phyloP scores from a whole-genome alignment of 2,329 filamentous ascomycete genomes.

The Fusarium sp. region DNA sequence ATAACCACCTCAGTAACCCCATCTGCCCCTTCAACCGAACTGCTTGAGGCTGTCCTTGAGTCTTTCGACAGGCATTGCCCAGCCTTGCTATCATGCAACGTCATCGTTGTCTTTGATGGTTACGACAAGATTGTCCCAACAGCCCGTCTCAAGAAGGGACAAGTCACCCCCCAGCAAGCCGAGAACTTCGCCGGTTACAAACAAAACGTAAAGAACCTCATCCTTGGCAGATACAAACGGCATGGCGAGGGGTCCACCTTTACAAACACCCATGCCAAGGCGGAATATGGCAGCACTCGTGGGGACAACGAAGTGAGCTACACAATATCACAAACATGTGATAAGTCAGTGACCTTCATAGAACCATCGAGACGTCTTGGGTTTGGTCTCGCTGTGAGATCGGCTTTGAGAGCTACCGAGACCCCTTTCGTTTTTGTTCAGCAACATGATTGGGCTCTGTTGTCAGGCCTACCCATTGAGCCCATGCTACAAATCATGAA shows the following conservation, averaged over 20 bases:
- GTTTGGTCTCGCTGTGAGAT: slow-evolving; percentile 65
- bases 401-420: slow-evolving; percentile 57
- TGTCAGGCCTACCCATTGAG: slow-evolving; percentile 57
- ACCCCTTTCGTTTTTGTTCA: too few relatives aligned
- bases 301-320: slow-evolving; percentile 52
- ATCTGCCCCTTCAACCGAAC: slow-evolving; percentile 64
- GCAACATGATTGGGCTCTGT: slow-evolving; percentile 60
- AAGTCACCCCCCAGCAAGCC: slow-evolving; percentile 60
- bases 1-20: slow-evolving; percentile 68
- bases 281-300: slow-evolving; percentile 60
- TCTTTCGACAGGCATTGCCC: slow-evolving; percentile 60
- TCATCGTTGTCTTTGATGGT: slow-evolving; percentile 65
- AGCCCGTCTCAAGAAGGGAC: slow-evolving; percentile 65
- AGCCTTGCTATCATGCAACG: slow-evolving; percentile 53
- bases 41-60: slow-evolving; percentile 58
- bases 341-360: slow-evolving; percentile 59
- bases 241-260: not conserved
- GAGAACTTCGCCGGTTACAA: slow-evolving; percentile 58
- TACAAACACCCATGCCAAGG: slow-evolving; percentile 42
- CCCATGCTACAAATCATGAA: slow-evolving; percentile 61
- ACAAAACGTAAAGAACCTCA: slow-evolving; percentile 57
- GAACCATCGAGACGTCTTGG: slow-evolving; percentile 62
- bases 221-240: slow-evolving; percentile 36
- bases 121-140: slow-evolving; percentile 59
- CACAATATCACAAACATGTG: slow-evolving; percentile 48